Evolutionary conservation across 2,329 filamentous ascomycete species (phyloP), one percentile per base, ranked within the genome.

Genomic region (Aureobasidium mangrovei): DNA sequence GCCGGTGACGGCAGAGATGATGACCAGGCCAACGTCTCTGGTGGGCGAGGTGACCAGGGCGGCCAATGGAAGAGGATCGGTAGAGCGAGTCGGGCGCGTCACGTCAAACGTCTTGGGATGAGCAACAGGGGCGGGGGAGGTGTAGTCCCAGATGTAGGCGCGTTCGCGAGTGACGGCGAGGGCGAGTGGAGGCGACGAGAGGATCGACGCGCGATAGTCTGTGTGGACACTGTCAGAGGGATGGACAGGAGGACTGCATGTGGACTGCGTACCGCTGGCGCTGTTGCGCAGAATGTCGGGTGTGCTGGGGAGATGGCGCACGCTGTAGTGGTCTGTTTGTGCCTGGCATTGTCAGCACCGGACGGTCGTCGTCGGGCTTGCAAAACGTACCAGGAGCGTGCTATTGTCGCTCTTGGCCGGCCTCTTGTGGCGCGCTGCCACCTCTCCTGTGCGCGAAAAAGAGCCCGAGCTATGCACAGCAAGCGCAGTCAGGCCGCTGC

Each of bases 81-180:
- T 78, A 29, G 77, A 70, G 56, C 82, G 85, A 28, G 84, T 82
- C 9, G 82, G 77, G 60, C 88, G 83, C 1, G 90, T 88, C 26
- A 97, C 77, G 27, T 84, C 81, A 63, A 98, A 88, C 7, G 81
- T 83, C 62, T 91, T 87, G 27, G 89, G 85, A 67, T 91, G 85
- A 63, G 86, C 83, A 1, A 85, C 84, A 49, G 70, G 63, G 7
- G 81, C 74, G 33, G 80, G 77, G 29, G 71, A 69, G 47, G 82
- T 82, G 71, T 97, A 97, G 12, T 88, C 85, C 93, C 93, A 98
- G 47, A 95, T 82, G 58, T 94, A 80, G 62, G 91, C 93, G 65
- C 91, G 84, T 6, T 85, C 83, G 60, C 85, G 82, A 7, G 88
- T 94, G 54, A 97, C 77, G 44, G 83, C 84, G 54, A 97, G 77